Conservation (phyloP, 345 rosid species). For the Nasturtium officinale region DNA sequence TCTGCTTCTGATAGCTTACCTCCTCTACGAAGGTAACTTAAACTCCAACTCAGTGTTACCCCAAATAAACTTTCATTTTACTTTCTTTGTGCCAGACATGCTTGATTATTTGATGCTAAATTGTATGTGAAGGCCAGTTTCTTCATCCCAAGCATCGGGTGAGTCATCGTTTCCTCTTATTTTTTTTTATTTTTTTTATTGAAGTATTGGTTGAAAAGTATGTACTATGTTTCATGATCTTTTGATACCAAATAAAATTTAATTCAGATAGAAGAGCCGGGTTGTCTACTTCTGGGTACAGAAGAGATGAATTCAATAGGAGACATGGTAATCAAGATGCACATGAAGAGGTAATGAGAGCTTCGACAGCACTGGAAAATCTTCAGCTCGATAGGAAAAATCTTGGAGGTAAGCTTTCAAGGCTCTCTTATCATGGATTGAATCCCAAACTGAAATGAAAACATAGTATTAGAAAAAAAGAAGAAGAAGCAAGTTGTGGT, state of each 20-base stretch:
- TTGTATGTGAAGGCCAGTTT: conserved; percentile 50
- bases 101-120: conserved; percentile 21
- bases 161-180: conserved; percentile 45
- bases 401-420: conserved; percentile 81
- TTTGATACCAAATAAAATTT: conserved; percentile 29
- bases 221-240: conserved; percentile 14
- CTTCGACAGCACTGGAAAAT: conserved; percentile 84
- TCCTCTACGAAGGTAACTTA: conserved; percentile 81
- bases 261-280: conserved; percentile 81
- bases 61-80: conserved; percentile 13
- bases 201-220: neutral
- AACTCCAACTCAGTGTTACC: neutral
- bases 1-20: conserved; percentile 91
- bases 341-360: conserved; percentile 72
- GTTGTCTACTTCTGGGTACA: conserved; percentile 66
- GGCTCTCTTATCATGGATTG: neutral
- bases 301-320: conserved; percentile 86
- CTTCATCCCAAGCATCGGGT: conserved; percentile 73
- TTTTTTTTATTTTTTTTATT: neutral
- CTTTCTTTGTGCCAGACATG: neutral
- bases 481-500: neutral
- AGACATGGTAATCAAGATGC: conserved; percentile 69
- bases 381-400: conserved; percentile 92
- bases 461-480: neutral
- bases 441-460: neutral